Conservation (phyloP, 2,329 filamentous ascomycete species). For the Pezicula rhizophila region DNA sequence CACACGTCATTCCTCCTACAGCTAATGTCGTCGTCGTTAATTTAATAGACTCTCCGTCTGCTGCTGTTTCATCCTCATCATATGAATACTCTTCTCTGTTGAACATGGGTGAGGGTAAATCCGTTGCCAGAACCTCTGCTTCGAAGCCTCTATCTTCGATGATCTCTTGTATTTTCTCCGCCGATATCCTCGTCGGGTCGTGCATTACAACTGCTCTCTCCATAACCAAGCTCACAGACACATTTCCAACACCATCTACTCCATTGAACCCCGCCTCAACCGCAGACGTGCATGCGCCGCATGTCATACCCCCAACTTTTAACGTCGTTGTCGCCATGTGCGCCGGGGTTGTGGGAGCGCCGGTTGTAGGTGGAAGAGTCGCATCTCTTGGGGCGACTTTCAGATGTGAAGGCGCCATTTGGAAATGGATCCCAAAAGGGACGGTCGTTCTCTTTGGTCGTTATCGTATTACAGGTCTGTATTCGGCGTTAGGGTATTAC, state of each 20-base stretch:
- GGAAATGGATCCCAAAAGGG: not conserved
- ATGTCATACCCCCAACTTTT: conserved; percentile 85
- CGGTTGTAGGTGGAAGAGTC: conserved; percentile 10
- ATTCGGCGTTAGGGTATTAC: not conserved
- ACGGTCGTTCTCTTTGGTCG: not conserved
- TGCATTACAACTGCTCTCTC: conserved; percentile 93
- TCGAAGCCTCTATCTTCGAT: conserved; percentile 93
- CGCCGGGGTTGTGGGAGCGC: conserved; percentile 16
- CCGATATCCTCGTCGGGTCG: conserved; percentile 66
- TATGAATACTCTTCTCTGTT: conserved; percentile 27
- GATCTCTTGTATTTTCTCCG: conserved; percentile 73
- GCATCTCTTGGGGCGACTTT: conserved; percentile 19
- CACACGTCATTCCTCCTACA: conserved; percentile 86
- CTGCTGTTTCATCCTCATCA: conserved; percentile 24
- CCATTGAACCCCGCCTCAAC: conserved; percentile 86
- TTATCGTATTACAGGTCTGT: not conserved
- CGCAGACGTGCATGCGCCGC: conserved; percentile 91
- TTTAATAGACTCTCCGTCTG: conserved; percentile 24
- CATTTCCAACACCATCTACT: conserved; percentile 73
- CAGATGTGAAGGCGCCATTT: conserved; percentile 24
- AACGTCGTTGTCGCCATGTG: conserved; percentile 87
- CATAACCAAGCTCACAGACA: conserved; percentile 91
- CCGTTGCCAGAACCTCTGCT: conserved; percentile 78
- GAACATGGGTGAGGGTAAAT: conserved; percentile 53
- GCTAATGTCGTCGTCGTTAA: conserved; percentile 68